phyloP scores from a whole-genome alignment of 2,329 filamentous ascomycete species.

The Cladosporium cucumerinum region DNA sequence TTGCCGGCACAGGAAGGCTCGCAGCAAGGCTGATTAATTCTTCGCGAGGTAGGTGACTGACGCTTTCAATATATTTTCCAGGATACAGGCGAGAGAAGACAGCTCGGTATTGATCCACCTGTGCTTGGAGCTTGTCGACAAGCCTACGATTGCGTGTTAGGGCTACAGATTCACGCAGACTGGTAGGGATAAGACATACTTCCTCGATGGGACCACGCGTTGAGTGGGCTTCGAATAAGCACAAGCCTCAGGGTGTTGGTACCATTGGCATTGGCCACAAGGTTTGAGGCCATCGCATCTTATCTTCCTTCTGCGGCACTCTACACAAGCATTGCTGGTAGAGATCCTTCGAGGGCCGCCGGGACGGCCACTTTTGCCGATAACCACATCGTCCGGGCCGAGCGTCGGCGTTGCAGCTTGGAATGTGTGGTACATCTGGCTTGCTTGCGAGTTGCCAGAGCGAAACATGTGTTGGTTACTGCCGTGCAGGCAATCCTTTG shows the following conservation, averaged over 20 bases:
- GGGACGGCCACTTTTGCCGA: conserved; percentile 36
- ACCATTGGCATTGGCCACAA: conserved; percentile 78
- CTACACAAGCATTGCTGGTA: conserved; percentile 63
- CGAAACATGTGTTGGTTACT: conserved; percentile 6
- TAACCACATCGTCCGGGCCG: conserved; percentile 35
- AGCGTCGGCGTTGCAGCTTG: conserved; percentile 34
- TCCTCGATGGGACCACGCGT: conserved; percentile 72
- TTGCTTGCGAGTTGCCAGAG: conserved; percentile 6
- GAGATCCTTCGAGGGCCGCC: conserved; percentile 44
- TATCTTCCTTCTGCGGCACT: conserved; percentile 78
- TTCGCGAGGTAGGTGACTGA: conserved; percentile 41
- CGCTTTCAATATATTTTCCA: conserved; percentile 39
- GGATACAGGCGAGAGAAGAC: conserved; percentile 45
- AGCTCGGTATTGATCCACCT: conserved; percentile 46
- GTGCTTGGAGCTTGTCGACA: conserved; percentile 52
- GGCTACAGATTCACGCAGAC: not conserved
- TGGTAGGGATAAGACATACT: conserved; percentile 50
- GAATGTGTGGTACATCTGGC: conserved; percentile 46
- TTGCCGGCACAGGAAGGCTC: conserved; percentile 39
- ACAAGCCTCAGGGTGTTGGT: conserved; percentile 73
- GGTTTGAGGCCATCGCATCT: conserved; percentile 79
- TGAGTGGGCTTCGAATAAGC: conserved; percentile 79
- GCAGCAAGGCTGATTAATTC: conserved; percentile 46
- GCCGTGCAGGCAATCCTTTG: conserved; percentile 15
- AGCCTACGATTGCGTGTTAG: conserved; percentile 46